A percentile compares a stretch with the other conserved stretches of the same genome.
These are phyloP conservation scores for Rossbeevera mucosa DNA, from an alignment of 768 basidiomycete species.

Conservation along the genomic window DNA sequence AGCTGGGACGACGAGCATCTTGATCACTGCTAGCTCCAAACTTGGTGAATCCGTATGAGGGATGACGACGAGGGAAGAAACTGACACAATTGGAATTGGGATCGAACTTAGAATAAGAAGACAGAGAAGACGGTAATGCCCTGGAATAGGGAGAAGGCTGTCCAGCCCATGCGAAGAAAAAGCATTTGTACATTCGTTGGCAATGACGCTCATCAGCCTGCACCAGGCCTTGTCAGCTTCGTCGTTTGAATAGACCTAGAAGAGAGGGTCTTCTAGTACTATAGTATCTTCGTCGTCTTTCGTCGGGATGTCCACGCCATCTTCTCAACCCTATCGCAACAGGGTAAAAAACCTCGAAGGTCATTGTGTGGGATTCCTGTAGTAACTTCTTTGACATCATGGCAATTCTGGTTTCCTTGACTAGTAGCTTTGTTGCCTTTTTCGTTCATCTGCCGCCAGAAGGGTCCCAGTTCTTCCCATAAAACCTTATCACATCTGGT, in stretches of 20 bases:
- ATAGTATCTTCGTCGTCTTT: conserved; percentile 18
- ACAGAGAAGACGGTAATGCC: conserved; percentile 8
- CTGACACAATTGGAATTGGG: neutral
- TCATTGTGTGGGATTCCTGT: conserved; percentile 15
- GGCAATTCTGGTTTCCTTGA: conserved; percentile 7
- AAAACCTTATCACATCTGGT: conserved; percentile 17
- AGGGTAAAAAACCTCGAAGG: conserved; percentile 9
- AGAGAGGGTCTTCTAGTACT: conserved; percentile 25
- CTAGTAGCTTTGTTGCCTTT: conserved; percentile 11
- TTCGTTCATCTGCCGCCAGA: neutral
- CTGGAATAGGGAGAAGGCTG: conserved; percentile 10
- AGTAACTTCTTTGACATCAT: conserved; percentile 11
- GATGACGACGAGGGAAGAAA: conserved; percentile 4
- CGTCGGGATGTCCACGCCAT: conserved; percentile 25
- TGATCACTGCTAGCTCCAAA: conserved; percentile 12
- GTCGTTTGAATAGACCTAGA: conserved; percentile 24
- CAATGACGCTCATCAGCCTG: conserved; percentile 15
- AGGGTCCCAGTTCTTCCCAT: conserved; percentile 18
- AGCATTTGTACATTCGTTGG: conserved; percentile 10
- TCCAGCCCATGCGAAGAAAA: conserved; percentile 14
- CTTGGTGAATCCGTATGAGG: conserved; percentile 13
- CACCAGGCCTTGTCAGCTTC: conserved; percentile 22
- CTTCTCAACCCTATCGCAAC: conserved; percentile 15
- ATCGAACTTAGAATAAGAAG: conserved; percentile 8
- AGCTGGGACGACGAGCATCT: conserved; percentile 8